Conservation (phyloP, 2,329 filamentous ascomycete species). For the Fusarium ambrosium region DNA sequence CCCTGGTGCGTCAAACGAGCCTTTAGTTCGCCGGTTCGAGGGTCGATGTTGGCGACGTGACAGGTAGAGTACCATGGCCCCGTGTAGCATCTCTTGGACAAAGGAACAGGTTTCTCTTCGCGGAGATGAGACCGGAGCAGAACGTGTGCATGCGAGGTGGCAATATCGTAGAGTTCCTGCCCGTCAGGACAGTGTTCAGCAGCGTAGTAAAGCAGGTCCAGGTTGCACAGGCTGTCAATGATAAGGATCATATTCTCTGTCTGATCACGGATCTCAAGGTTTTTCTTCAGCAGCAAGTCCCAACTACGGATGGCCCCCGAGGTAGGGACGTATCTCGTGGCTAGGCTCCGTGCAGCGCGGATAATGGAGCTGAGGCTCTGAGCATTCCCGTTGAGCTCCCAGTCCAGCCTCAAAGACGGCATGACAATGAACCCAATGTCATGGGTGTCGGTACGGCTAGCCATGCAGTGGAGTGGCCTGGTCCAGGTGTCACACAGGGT, state of each 20-base stretch:
- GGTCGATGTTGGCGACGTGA: slow-evolving; percentile 61
- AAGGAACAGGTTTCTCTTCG: slow-evolving; percentile 36
- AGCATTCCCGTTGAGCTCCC: slow-evolving; percentile 58
- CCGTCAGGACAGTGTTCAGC: slow-evolving; percentile 43
- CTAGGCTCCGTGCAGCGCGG: slow-evolving; percentile 59
- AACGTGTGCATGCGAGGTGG: slow-evolving; percentile 56
- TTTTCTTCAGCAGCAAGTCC: slow-evolving; percentile 55
- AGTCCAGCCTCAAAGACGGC: slow-evolving; percentile 61
- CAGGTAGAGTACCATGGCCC: slow-evolving; percentile 29
- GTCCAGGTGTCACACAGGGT: slow-evolving; percentile 28
- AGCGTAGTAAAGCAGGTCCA: slow-evolving; percentile 56
- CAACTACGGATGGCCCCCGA: slow-evolving; percentile 63
- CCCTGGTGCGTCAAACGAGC: slow-evolving; percentile 60
- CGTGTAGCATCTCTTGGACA: slow-evolving; percentile 26
- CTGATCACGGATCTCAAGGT: slow-evolving; percentile 44
- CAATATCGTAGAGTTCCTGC: slow-evolving; percentile 51
- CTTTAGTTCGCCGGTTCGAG: slow-evolving; percentile 13
- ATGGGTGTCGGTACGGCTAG: slow-evolving; percentile 63
- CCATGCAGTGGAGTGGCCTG: slow-evolving; percentile 48
- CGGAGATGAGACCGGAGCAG: slow-evolving; percentile 56
- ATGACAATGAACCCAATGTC: slow-evolving; percentile 68
- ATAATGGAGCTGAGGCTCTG: slow-evolving; percentile 56
- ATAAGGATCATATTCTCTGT: slow-evolving; percentile 54
- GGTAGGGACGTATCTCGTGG: slow-evolving; percentile 56
- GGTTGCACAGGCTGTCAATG: slow-evolving; percentile 59